Conservation (phyloP, 495 filamentous ascomycete species). For the Penicillium egyptiacum region DNA sequence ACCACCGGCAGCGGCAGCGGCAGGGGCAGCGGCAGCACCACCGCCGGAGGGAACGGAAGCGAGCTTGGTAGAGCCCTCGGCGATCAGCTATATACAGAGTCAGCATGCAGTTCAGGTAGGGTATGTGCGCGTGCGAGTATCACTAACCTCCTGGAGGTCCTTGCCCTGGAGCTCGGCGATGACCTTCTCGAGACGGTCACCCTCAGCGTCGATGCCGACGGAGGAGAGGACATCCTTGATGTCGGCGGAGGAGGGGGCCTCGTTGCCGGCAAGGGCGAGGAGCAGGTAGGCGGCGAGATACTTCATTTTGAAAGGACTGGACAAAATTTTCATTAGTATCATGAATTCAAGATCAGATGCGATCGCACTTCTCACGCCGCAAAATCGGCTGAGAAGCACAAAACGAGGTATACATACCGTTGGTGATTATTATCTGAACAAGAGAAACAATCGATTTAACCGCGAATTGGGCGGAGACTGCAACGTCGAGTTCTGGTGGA, state of each 20-base stretch:
- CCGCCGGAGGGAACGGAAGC: slow-evolving; percentile 96
- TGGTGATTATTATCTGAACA: slow-evolving; percentile 55
- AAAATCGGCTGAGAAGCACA: background rate
- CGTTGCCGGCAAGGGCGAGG: slow-evolving; percentile 89
- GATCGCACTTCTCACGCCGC: background rate
- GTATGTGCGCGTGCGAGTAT: background rate
- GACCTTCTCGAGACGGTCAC: slow-evolving; percentile 80
- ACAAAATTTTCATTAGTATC: slow-evolving; percentile 18
- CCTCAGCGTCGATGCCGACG: slow-evolving; percentile 93
- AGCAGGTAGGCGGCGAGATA: slow-evolving; percentile 99
- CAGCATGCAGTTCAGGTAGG: slow-evolving; percentile 16
- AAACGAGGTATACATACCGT: slow-evolving; percentile 26
- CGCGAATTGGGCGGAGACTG: slow-evolving; percentile 83
- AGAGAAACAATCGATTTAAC: slow-evolving; percentile 96
- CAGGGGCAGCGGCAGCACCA: slow-evolving; percentile 65
- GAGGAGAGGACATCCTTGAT: slow-evolving; percentile 89
- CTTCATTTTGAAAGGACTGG: slow-evolving; percentile 82
- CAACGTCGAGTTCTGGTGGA: slow-evolving; percentile 67
- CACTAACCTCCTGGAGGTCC: slow-evolving; percentile 86
- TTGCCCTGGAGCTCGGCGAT: slow-evolving; percentile 94
- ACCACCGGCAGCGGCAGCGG: slow-evolving; percentile 63
- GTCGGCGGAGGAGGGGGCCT: slow-evolving; percentile 80
- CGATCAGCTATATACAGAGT: slow-evolving; percentile 68
- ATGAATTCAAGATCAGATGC: slow-evolving; percentile 13
- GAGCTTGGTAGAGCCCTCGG: slow-evolving; percentile 88